Evolutionary conservation across 768 basidiomycete species (phyloP).

Genomic region (Auricularia cornea): DNA sequence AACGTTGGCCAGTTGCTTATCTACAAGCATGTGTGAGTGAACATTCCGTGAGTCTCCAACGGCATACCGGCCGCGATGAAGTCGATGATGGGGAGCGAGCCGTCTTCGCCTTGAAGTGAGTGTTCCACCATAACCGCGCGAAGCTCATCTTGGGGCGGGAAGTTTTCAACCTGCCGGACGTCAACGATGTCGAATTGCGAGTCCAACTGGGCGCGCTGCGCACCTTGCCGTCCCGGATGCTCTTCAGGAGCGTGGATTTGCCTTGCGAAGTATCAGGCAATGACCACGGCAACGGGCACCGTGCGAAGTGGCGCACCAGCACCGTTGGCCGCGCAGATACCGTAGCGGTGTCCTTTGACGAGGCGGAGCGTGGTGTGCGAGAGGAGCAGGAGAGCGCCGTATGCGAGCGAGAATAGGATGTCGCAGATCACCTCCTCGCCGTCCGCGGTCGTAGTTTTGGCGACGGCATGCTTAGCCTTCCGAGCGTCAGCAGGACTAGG

Average conservation of each 20-base stretch:
- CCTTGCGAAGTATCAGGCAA: background rate
- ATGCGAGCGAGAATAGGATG: constrained; percentile 91
- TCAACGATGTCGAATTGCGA: background rate
- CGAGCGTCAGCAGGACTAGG: background rate
- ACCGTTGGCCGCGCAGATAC: constrained; percentile 93
- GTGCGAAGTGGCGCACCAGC: constrained; percentile 42
- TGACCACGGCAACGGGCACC: background rate
- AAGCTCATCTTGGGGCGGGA: constrained; percentile 80
- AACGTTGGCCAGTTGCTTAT: constrained; percentile 55
- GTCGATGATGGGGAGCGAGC: constrained; percentile 70
- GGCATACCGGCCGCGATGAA: constrained; percentile 74
- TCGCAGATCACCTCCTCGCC: constrained; percentile 87
- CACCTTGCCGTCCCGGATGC: constrained; percentile 88
- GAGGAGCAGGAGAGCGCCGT: constrained; percentile 86
- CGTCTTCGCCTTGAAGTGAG: constrained; percentile 89
- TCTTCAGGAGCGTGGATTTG: constrained; percentile 93
- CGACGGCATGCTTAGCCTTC: constrained; percentile 6
- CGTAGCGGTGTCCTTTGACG: constrained; percentile 85
- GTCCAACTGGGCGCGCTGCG: background rate
- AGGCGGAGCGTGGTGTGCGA: constrained; percentile 90
- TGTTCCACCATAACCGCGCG: constrained; percentile 97
- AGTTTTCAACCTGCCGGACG: constrained; percentile 55
- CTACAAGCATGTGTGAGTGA: constrained; percentile 28
- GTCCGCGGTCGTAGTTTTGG: constrained; percentile 37
- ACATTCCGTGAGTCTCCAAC: background rate